These are phyloP conservation scores for Endocladia muricata DNA, from an alignment of 31 red algal species.

Conservation along the genomic window DNA sequence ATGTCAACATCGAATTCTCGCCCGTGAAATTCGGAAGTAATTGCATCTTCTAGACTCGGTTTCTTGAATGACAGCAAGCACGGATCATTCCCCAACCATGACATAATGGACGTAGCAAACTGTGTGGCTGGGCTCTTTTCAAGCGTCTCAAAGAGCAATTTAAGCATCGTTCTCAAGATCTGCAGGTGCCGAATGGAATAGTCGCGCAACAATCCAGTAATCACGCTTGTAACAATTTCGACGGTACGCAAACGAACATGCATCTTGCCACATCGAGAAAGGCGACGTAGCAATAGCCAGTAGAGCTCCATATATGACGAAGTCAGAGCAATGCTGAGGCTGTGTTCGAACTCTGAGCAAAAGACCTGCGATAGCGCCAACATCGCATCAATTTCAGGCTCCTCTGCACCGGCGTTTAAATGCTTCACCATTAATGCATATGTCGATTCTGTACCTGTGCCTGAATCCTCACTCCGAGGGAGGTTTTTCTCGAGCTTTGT, in stretches of 20 bases:
- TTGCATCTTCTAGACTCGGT: no score
- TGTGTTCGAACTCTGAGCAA: background rate
- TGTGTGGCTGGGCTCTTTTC: background rate
- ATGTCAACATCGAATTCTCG: constrained; percentile 53
- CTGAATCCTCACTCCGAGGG: no score
- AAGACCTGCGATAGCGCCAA: constrained; percentile 1
- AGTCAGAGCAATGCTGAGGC: background rate
- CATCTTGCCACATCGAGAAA: background rate
- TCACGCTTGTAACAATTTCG: background rate
- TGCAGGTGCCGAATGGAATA: background rate
- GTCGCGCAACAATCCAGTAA: background rate
- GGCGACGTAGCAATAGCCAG: no score
- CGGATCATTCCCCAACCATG: background rate
- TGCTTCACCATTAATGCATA: no score
- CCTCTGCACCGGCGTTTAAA: no score
- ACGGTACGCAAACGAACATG: background rate
- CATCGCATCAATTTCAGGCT: no score
- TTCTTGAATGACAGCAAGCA: no score
- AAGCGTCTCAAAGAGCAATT: background rate
- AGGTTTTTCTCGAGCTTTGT: no score
- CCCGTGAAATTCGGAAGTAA: no score
- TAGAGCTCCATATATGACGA: background rate
- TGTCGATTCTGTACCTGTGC: no score
- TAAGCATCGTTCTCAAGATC: background rate
- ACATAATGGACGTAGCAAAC: background rate